Percentiles rank a stretch among this genome's conserved stretches.
Evolutionary conservation across 2,329 filamentous ascomycete species (phyloP).

Genomic region (Cylindrodendrum hubeiense): DNA sequence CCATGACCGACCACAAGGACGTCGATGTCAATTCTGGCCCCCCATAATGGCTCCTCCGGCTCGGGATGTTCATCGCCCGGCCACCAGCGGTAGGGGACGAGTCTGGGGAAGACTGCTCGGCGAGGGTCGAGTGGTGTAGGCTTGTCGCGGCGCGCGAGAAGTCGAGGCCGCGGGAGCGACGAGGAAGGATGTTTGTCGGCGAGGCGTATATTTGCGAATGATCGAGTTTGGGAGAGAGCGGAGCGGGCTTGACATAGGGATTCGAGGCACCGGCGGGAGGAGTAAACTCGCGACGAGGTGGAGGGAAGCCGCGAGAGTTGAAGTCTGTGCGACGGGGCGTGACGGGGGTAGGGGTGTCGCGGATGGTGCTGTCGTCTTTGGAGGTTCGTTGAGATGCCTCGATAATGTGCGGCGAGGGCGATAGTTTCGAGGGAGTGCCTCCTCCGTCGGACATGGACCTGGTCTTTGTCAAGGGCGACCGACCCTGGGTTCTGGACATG

Average conservation of each 20-base stretch:
- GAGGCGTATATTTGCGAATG: conserved; percentile 87
- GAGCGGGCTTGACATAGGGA: conserved; percentile 66
- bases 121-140: conserved; percentile 93
- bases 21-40: conserved; percentile 75
- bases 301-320: conserved; percentile 69
- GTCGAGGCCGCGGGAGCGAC: conserved; percentile 90
- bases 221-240: conserved; percentile 89
- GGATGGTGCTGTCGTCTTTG: conserved; percentile 75
- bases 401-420: conserved; percentile 69
- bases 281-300: conserved; percentile 51
- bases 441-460: conserved; percentile 76
- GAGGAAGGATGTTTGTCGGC: conserved; percentile 87
- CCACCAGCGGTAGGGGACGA: conserved; percentile 88
- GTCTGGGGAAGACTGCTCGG: conserved; percentile 88
- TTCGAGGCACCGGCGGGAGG: conserved; percentile 51
- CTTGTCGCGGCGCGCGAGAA: conserved; percentile 95
- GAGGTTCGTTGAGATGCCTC: conserved; percentile 67
- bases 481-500: conserved; percentile 31
- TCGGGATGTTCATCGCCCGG: conserved; percentile 72
- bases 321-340: conserved; percentile 80
- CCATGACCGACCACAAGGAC: conserved; percentile 78
- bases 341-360: conserved; percentile 62
- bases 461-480: conserved; percentile 64
- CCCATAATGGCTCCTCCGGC: conserved; percentile 62
- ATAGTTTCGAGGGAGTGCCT: conserved; percentile 66